These are phyloP conservation scores for Candida ortonii DNA, from an alignment of 805 yeast species.

Conservation along the genomic window DNA sequence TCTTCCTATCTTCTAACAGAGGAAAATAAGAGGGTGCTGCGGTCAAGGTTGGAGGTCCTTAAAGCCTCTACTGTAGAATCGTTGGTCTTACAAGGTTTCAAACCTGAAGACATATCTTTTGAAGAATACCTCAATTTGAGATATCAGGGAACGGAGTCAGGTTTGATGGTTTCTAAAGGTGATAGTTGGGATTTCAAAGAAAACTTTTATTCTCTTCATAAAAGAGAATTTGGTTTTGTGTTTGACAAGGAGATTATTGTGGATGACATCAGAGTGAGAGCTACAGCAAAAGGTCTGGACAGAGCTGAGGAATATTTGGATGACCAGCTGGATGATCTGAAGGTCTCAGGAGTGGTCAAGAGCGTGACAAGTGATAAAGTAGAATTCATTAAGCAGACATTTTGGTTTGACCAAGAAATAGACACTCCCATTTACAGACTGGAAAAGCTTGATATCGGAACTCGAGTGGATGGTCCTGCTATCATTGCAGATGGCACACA, in stretches of 20 bases:
- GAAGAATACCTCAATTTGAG: conserved; percentile 75
- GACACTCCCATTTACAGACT: conserved; percentile 56
- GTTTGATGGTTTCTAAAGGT: conserved; percentile 57
- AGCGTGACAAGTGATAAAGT: conserved; percentile 29
- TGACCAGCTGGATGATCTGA: conserved; percentile 46
- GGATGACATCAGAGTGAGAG: conserved; percentile 73
- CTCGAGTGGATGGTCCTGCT: conserved; percentile 64
- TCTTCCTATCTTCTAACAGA: conserved; percentile 44
- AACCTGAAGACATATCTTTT: conserved; percentile 40
- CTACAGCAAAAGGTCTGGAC: conserved; percentile 57
- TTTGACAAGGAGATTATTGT: conserved; percentile 58
- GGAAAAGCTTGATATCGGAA: conserved; percentile 53
- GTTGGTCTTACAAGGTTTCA: conserved; percentile 53
- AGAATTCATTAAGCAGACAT: conserved; percentile 44
- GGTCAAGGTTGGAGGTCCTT: conserved; percentile 45
- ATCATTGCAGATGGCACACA: conserved; percentile 79
- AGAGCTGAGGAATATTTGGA: conserved; percentile 43
- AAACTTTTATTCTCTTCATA: conserved; percentile 54
- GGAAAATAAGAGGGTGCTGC: conserved; percentile 34
- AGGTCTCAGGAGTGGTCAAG: conserved; percentile 18
- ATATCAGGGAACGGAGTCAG: conserved; percentile 88
- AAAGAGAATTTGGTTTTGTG: conserved; percentile 71
- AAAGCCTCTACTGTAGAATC: conserved; percentile 39
- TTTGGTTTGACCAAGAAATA: conserved; percentile 50
- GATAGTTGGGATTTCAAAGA: conserved; percentile 34